These are phyloP conservation scores for Backusella tuberculispora DNA, from an alignment of 192 early-diverging fungal species.

Conservation along the genomic window DNA sequence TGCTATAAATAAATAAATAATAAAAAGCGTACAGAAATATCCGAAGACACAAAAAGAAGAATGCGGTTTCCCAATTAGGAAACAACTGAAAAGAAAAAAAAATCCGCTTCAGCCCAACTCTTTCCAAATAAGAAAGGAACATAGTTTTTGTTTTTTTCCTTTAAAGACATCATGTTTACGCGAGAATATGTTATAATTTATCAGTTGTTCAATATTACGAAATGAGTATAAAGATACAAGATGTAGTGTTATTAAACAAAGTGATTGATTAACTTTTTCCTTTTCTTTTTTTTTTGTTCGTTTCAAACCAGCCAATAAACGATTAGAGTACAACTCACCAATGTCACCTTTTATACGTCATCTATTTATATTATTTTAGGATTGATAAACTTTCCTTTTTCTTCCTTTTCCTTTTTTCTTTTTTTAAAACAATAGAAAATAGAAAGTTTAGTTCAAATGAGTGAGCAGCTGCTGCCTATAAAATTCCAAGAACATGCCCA, in stretches of 20 bases:
- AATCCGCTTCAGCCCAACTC: neutral
- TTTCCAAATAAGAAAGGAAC: no score
- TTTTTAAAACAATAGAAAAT: slow-evolving; percentile 4
- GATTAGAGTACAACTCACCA: neutral
- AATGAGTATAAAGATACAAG: neutral
- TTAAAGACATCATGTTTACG: no score
- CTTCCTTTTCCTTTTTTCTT: slow-evolving; percentile 6
- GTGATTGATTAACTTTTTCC: no score
- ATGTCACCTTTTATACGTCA: slow-evolving; percentile 3
- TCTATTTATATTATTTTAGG: neutral
- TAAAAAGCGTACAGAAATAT: neutral
- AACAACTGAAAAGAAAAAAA: neutral
- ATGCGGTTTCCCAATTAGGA: neutral
- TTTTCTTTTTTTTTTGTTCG: neutral
- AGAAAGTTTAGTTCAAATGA: slow-evolving; percentile 49
- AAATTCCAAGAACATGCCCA: slow-evolving; percentile 96
- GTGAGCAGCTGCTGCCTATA: slow-evolving; percentile 86
- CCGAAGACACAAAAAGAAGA: neutral
- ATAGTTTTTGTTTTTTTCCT: no score
- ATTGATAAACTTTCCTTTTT: neutral
- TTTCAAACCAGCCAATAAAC: neutral
- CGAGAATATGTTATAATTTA: no score
- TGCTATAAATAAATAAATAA: no score
- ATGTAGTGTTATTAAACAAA: neutral
- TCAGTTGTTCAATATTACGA: no score